Conservation (phyloP, 2,329 filamentous ascomycete genomes). For the Fusarium tupiense region DNA sequence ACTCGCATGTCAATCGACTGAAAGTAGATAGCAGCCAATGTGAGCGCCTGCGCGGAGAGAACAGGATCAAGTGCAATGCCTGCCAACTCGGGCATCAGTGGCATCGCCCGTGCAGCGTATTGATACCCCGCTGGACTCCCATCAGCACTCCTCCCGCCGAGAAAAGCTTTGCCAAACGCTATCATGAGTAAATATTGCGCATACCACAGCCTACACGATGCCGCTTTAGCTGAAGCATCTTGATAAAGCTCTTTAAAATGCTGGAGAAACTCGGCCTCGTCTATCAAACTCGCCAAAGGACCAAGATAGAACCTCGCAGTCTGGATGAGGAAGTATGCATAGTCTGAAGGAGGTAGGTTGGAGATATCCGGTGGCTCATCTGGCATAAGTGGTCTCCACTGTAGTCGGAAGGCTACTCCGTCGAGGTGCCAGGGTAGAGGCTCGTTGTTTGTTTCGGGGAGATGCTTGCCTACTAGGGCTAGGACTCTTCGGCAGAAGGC, state of each 20-base stretch:
- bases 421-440: constrained; percentile 41
- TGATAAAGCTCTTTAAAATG: constrained; percentile 38
- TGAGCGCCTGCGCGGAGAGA: constrained; percentile 43
- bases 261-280: constrained; percentile 28
- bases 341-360: constrained; percentile 34
- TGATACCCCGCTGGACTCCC: constrained; percentile 49
- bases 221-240: constrained; percentile 32
- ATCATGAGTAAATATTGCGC: constrained; percentile 47
- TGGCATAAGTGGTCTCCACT: constrained; percentile 30
- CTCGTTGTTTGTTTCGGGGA: constrained; percentile 36
- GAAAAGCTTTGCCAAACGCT: constrained; percentile 47
- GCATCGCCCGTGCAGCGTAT: constrained; percentile 52
- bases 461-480: constrained; percentile 38
- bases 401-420: constrained; percentile 39
- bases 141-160: constrained; percentile 38
- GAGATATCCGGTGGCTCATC: constrained; percentile 37
- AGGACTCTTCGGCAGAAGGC: constrained; percentile 40
- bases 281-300: constrained; percentile 29
- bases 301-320: constrained; percentile 41
- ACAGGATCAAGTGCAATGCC: constrained; percentile 36
- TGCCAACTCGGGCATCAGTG: constrained; percentile 49
- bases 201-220: constrained; percentile 42
- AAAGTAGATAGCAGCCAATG: constrained; percentile 50
- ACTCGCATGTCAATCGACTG: constrained; percentile 54
- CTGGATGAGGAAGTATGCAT: constrained; percentile 38